These are phyloP conservation scores for Hexamita inflata DNA, from an alignment of 208 protist species.

Conservation along the genomic window DNA sequence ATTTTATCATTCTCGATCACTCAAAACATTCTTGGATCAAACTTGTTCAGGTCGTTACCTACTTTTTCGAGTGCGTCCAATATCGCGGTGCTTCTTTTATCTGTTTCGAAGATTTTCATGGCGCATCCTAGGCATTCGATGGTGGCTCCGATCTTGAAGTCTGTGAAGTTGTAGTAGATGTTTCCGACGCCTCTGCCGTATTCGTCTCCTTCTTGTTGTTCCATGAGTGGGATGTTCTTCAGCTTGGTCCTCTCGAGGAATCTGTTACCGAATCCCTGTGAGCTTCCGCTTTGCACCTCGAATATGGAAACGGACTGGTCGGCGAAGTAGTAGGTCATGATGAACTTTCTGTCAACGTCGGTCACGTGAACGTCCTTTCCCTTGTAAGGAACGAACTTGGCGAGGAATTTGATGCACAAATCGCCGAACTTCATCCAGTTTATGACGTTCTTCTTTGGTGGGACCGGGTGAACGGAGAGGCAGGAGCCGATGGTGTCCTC, in stretches of 20 bases:
- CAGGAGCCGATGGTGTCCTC: constrained; percentile 55
- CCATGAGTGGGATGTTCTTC: too few relatives aligned
- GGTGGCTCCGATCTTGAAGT: constrained; percentile 3
- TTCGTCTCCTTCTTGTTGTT: neutral
- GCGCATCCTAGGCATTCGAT: constrained; percentile 1
- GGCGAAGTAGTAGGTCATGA: constrained; percentile 49
- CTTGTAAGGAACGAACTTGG: constrained; percentile 26
- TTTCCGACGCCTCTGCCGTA: neutral
- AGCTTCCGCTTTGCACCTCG: neutral
- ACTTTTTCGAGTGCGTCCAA: neutral
- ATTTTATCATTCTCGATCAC: too few relatives aligned
- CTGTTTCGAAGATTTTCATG: constrained; percentile 19
- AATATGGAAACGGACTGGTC: constrained; percentile 46
- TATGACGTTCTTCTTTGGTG: constrained; percentile 36
- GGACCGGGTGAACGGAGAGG: constrained; percentile 42
- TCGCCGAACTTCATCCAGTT: constrained; percentile 40
- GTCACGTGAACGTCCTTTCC: constrained; percentile 17
- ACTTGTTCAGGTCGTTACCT: neutral
- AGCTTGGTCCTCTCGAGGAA: constrained; percentile 1
- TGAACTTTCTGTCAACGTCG: constrained; percentile 27
- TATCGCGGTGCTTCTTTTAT: neutral
- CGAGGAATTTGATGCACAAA: constrained; percentile 68
- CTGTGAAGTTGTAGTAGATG: constrained; percentile 8
- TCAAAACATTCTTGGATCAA: constrained; percentile 5
- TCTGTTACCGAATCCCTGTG: neutral